Base-by-base conservation (phyloP, 2,329 filamentous ascomycete genomes). In the Beauveria brongniartii region DNA sequence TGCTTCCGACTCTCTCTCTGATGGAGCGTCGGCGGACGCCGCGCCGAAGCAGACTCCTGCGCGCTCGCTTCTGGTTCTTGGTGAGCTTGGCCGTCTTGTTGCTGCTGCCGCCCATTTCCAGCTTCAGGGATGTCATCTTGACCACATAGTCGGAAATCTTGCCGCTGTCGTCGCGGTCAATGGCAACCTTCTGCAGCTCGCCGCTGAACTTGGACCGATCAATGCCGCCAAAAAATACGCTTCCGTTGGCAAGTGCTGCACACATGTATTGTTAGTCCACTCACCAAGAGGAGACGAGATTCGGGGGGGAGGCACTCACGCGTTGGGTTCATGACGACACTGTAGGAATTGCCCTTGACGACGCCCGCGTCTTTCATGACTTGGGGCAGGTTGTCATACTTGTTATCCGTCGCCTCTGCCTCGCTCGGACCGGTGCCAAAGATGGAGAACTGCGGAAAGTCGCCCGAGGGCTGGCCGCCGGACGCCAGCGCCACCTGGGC, bases 401-500 rank as follows among this genome's bases (percentile, higher is more conserved):
- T 24, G 6, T 37, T 14, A 1, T 59, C 26, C 20, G 48, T 37
- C 18, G 34, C 34, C 41, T 46, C 57, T 4, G 3, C 12, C 14
- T 14, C 37, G 12, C 26, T 14, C 16, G 57, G 57, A 10, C 46
- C 47, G 3, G 24, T 5, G 26, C 57, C 57, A 14, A 24, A 37
- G n/a, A 59, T 59, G 9, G 57, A 26, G 30, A 59, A 59, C 26
- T 47, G 48, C 26, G 57, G 57, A 44, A 59, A 59, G 28, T 52
- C 40, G 26, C 41, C 57, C 6, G 26, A 1, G 5, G 50, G 56
- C 24, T 54, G 34, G 3, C 57, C 50, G 16, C 40, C 47, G 9
- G 48, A 43, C 2, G 57, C 47, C 48, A 59, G 48, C 28, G 57
- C 57, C 9, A 59, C 28, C 47, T 53, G 47, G 5, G 40, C 57